A percentile compares a stretch with the other conserved stretches of the same genome.
phyloP scores from a whole-genome alignment of 352 stramenopile genomes.

The Globisporangium parvum region DNA sequence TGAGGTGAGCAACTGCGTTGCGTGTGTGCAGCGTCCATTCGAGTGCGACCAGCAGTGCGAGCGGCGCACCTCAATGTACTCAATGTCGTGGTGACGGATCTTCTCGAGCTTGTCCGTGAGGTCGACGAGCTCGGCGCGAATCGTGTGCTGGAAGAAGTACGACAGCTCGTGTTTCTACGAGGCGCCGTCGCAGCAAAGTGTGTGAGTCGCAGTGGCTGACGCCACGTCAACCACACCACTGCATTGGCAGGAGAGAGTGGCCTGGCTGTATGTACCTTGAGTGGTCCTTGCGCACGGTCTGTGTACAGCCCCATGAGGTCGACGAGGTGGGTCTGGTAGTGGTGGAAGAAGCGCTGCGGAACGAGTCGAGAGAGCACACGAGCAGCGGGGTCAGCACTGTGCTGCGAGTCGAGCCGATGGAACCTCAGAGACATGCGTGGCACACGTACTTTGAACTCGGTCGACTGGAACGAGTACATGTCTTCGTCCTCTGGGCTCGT shows the following conservation, averaged over 20 bases:
- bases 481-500: slow-evolving; percentile 38
- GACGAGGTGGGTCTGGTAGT: slow-evolving; percentile 63
- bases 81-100: slow-evolving; percentile 50
- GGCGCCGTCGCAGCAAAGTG: not conserved
- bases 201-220: not conserved
- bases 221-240: no score
- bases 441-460: slow-evolving; percentile 53
- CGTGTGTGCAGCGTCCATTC: no score
- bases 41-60: not conserved
- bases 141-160: slow-evolving; percentile 53
- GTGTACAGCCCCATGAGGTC: slow-evolving; percentile 70
- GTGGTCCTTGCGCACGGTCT: slow-evolving; percentile 50
- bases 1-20: no score
- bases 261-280: slow-evolving; percentile 42
- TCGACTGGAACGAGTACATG: slow-evolving; percentile 58
- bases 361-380: not conserved
- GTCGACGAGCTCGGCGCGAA: slow-evolving; percentile 45
- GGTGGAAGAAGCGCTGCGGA: slow-evolving; percentile 58
- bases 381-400: slow-evolving; percentile 3
- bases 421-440: not conserved
- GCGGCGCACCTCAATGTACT: slow-evolving; percentile 29
- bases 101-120: slow-evolving; percentile 54
- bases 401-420: not conserved
- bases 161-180: slow-evolving; percentile 57
- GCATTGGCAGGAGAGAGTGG: no score